phyloP scores from a whole-genome alignment of 192 early-diverging fungal genomes.

The Physocladia obscura region DNA sequence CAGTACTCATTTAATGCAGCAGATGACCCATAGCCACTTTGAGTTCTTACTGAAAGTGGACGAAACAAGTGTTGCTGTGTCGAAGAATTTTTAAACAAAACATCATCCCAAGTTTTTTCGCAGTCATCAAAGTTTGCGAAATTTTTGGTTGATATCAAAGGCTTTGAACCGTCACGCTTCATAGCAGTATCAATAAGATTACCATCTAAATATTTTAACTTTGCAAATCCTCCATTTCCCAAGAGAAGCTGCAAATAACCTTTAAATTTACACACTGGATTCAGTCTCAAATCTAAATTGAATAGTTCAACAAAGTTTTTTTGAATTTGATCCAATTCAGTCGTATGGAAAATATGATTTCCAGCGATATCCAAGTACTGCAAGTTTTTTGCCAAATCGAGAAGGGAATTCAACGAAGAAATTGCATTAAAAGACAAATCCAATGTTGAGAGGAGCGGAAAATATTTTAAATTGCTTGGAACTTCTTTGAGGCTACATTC shows the following conservation, averaged over 20 bases:
- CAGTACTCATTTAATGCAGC: constrained; percentile 49
- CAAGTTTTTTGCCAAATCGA: constrained; percentile 4
- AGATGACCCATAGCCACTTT: constrained; percentile 49
- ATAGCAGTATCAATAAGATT: not conserved
- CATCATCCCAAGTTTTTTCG: not conserved
- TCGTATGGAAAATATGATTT: constrained; percentile 30
- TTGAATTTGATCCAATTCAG: constrained; percentile 12
- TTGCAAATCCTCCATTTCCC: not conserved
- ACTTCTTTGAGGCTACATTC: constrained; percentile 36
- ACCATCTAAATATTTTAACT: constrained; percentile 19
- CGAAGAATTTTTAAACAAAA: constrained; percentile 39
- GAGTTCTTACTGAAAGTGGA: constrained; percentile 51
- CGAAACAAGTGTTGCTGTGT: constrained; percentile 54
- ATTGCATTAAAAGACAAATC: constrained; percentile 53
- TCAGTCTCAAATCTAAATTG: constrained; percentile 46
- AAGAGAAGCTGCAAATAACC: constrained; percentile 29
- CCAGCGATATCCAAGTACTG: constrained; percentile 35
- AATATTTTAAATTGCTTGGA: constrained; percentile 31
- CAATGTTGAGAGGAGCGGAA: constrained; percentile 40
- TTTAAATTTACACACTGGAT: constrained; percentile 43
- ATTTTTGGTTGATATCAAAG: constrained; percentile 11
- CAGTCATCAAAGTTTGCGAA: not conserved
- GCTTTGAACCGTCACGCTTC: constrained; percentile 7
- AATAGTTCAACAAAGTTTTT: constrained; percentile 4
- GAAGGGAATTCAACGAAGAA: not conserved